These are phyloP conservation scores for Vachellia pachyceras DNA, from an alignment of 306 rosid species.

Conservation along the genomic window DNA sequence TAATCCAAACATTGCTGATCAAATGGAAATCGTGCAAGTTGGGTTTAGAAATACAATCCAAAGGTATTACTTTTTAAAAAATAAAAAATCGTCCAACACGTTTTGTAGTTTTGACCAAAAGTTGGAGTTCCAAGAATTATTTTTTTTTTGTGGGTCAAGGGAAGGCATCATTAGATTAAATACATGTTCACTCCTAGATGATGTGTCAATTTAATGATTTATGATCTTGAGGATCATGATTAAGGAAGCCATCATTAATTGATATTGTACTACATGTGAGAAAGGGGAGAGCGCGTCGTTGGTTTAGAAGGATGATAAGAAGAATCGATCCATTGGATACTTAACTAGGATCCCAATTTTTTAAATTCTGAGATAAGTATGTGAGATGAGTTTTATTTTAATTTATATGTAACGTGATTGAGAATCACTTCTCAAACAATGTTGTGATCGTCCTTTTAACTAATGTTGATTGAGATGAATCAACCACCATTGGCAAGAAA, in stretches of 20 bases:
- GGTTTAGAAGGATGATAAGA: too few species aligned
- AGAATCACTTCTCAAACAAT: too few species aligned
- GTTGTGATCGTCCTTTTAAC: too few species aligned
- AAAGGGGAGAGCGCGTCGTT: constrained; percentile 10
- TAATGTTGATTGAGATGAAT: too few species aligned
- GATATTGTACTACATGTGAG: constrained; percentile 11
- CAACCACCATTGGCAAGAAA: too few species aligned
- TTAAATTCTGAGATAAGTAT: too few species aligned
- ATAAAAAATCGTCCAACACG: constrained; percentile 23
- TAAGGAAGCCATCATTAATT: constrained; percentile 25
- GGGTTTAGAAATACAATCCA: not conserved
- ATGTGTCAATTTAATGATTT: too few species aligned
- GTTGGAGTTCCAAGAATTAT: not conserved
- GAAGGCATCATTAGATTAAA: not conserved
- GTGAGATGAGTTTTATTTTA: constrained; percentile 37
- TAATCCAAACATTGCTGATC: not conserved
- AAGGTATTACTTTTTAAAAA: not conserved
- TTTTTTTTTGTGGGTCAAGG: not conserved
- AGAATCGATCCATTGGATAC: constrained; percentile 16
- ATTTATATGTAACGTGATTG: too few species aligned
- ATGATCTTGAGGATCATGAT: not conserved
- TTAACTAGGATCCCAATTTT: constrained; percentile 32
- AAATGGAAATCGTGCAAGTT: not conserved
- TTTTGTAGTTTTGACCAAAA: constrained; percentile 41
- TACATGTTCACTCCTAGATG: too few species aligned